These are phyloP conservation scores for Hemisphaericaspora xylanilytica DNA, from an alignment of 1,139 yeast genomes.

Conservation along the genomic window DNA sequence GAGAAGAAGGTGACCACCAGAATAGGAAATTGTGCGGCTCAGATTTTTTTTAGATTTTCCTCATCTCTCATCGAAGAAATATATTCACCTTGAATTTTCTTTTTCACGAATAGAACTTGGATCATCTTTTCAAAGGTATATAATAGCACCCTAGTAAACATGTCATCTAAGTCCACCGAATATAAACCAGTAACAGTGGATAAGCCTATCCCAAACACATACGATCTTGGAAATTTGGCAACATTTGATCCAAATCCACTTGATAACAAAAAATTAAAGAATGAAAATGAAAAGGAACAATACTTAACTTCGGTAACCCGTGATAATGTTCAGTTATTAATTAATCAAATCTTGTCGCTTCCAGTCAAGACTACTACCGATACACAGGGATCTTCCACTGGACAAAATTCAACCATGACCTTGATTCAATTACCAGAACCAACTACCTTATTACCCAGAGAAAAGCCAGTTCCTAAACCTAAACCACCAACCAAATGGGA, in stretches of 20 bases:
- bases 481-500: conserved; percentile 97
- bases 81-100: neutral
- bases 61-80: conserved; percentile 4
- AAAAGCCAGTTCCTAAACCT: conserved; percentile 89
- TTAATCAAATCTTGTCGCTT: conserved; percentile 84
- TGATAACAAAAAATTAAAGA: conserved; percentile 54
- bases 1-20: conserved; percentile 7
- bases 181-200: conserved; percentile 79
- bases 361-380: conserved; percentile 87
- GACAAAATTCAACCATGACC: conserved; percentile 74
- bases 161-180: conserved; percentile 30
- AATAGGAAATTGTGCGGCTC: conserved; percentile 2
- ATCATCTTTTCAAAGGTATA: no score
- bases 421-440: conserved; percentile 86
- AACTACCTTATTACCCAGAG: conserved; percentile 82
- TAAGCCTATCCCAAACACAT: conserved; percentile 80
- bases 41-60: conserved; percentile 3
- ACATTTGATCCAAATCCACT: conserved; percentile 86
- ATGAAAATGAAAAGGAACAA: conserved; percentile 56
- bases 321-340: conserved; percentile 87
- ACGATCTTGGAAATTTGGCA: conserved; percentile 83
- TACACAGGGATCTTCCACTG: conserved; percentile 56
- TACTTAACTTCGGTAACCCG: conserved; percentile 70
- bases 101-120: no score
- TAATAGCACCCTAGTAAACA: conserved; percentile 6